Evolutionary conservation across 495 filamentous ascomycete species (phyloP), one percentile per base, ranked within the genome.

Genomic region (Xylaria telfairii): DNA sequence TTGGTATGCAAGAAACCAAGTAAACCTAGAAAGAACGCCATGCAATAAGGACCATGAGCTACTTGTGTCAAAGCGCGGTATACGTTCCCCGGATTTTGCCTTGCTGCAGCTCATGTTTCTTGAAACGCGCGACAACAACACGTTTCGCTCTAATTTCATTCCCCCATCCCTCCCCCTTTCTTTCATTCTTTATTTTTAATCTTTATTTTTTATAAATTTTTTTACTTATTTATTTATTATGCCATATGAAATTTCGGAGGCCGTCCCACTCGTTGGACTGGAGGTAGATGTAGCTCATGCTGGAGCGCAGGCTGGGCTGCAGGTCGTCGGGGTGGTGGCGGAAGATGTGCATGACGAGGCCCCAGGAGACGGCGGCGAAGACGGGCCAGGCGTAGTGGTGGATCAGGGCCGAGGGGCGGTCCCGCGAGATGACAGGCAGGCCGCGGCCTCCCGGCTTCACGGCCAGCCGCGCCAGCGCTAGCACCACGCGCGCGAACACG

Each of bases 201-300:
- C 32, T 64, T 59, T 47, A 1, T 65, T 24, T 39, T 47, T 34
- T 42, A n/a, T n/a, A n/a, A n/a, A n/a, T 63, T 53, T 47, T 4
- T 65, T 24, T 26, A 32, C 28, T 42, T 49, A 32, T 46, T 65
- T 85, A 97, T 87, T 94, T 94, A 79, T 97, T 97, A 81, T 95
- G 90, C 80, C 92, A 87, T 24, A 96, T 72, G 71, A 97, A 90
- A 68, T 87, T 97, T 75, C 90, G 83, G 77, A 96, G 83, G 47
- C 88, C 90, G 73, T 95, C 91, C 94, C 94, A 97, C 67, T 91
- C 85, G 70, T 97, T 92, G 28, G 91, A 90, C 72, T 96, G 78
- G 68, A 87, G 90, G 79, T 93, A 98, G 88, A 99, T 97, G 80
- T 98, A 99, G 70, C 90, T 91, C 96, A 99, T 99, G 83, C 95